Base-by-base conservation (phyloP, 1,284 basidiomycete genomes). In the Ustilago nuda region DNA sequence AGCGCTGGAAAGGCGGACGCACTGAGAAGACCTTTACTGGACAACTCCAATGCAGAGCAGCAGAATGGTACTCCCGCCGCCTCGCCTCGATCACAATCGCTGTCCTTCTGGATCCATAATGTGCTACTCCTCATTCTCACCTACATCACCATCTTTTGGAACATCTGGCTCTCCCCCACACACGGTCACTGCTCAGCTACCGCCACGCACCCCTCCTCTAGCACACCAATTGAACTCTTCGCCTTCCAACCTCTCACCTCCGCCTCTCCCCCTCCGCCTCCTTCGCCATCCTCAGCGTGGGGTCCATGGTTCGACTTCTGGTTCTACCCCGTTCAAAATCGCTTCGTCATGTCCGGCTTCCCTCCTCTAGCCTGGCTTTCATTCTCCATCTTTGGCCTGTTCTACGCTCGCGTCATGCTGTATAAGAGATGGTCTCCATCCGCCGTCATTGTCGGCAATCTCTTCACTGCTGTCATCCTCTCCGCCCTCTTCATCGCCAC, bases 301-400 rank as follows among this genome's bases (percentile, higher is more conserved):
- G 73, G 73, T 17, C 12, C 71, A 1, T 74, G 71, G 66, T 73
- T 77, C 75, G 67, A 74, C 52, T 77, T 77, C 43, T 74, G 66
- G 71, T 77, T 77, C 71, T 73, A 60, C 36, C 66, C 66, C 30
- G 58, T 73, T 4, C 56, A 66, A 23, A 77, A 58, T 45, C 5
- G 9, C 2, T 33, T 33, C 17, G 65, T 82, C 57, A 61, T 81
- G 54, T 79, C 76, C 4, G 78, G 66, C 15, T 82, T 82, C 50
- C 80, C 80, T 3, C 80, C 79, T 8, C 53, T 81, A n/a, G 80
- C 56, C 15, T 82, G 80, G 80, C 39, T 79, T 56, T 69, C 66
- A 5, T 82, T 82, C 67, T 78, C 68, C 61, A 39, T 82, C 37
- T 66, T 82, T 35, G 80, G 79, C 15, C 50, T 79, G 23, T 50